Evolutionary conservation across 345 rosid genomes (phyloP).

Genomic region (Bruguiera sexangula): DNA sequence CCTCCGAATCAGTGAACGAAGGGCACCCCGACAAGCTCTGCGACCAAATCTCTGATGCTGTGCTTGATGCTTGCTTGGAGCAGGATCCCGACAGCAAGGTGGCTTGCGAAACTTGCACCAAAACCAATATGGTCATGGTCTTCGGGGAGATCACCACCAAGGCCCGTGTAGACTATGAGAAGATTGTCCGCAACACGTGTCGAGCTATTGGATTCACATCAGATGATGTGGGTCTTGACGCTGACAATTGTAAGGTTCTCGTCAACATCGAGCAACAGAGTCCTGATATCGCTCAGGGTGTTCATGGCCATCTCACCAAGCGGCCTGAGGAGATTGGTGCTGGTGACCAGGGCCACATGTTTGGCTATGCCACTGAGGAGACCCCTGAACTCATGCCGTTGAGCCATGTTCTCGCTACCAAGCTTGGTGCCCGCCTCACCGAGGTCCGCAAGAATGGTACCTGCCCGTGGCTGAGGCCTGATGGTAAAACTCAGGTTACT

Average conservation of each 20-base stretch:
- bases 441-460: conserved; percentile 75
- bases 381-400: conserved; percentile 62
- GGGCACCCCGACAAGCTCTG: conserved; percentile 5
- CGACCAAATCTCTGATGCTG: conserved; percentile 1
- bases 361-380: conserved; percentile 2
- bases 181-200: background rate
- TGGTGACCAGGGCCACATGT: conserved; percentile 2
- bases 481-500: conserved; percentile 63
- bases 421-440: conserved; percentile 75
- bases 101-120: conserved; percentile 7
- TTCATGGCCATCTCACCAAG: background rate
- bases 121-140: conserved; percentile 2
- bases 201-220: conserved; percentile 2
- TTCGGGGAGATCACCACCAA: conserved; percentile 5
- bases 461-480: conserved; percentile 73
- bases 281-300: conserved; percentile 7
- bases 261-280: conserved; percentile 4
- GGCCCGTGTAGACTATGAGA: conserved; percentile 1
- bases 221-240: background rate
- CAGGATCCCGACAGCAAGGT: conserved; percentile 3
- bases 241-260: conserved; percentile 1
- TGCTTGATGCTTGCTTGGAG: conserved; percentile 4
- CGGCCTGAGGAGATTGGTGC: conserved; percentile 2
- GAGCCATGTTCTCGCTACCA: conserved; percentile 73
- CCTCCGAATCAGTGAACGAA: conserved; percentile 6